Evolutionary conservation across 2,329 filamentous ascomycete genomes (phyloP).

Genomic region (Chrysoporthe puriensis): DNA sequence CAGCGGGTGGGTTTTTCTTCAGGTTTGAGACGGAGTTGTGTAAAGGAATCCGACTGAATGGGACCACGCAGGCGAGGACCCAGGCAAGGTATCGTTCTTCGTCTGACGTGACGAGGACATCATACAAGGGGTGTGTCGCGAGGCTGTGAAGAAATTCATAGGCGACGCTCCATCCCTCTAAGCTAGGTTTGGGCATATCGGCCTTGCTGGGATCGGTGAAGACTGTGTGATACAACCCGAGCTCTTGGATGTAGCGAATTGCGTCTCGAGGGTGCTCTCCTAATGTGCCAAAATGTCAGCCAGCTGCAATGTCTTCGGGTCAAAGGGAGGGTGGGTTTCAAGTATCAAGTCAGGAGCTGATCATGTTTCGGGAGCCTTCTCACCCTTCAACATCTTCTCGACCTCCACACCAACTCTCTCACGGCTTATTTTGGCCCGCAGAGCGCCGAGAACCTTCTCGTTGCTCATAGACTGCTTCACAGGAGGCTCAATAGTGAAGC

Average conservation of each 20-base stretch:
- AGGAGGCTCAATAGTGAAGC: slow-evolving; percentile 74
- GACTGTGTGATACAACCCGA: slow-evolving; percentile 72
- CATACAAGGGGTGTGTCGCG: slow-evolving; percentile 43
- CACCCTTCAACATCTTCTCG: slow-evolving; percentile 86
- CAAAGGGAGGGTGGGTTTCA: background rate
- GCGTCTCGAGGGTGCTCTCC: slow-evolving; percentile 64
- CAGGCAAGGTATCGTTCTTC: slow-evolving; percentile 75
- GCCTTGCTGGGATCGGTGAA: slow-evolving; percentile 69
- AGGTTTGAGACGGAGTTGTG: slow-evolving; percentile 47
- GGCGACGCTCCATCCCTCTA: slow-evolving; percentile 61
- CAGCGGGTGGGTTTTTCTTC: slow-evolving; percentile 52
- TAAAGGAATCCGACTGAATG: slow-evolving; percentile 63
- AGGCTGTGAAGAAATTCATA: slow-evolving; percentile 63
- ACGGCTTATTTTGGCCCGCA: slow-evolving; percentile 88
- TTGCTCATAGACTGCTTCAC: slow-evolving; percentile 78
- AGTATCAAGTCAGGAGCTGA: background rate
- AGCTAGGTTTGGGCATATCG: slow-evolving; percentile 59
- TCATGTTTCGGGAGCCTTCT: slow-evolving; percentile 1
- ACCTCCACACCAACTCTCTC: slow-evolving; percentile 87
- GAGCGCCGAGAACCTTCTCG: slow-evolving; percentile 72
- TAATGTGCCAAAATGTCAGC: slow-evolving; percentile 32
- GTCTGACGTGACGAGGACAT: slow-evolving; percentile 61
- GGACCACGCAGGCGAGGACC: slow-evolving; percentile 74
- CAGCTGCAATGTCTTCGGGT: background rate
- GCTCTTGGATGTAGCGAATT: slow-evolving; percentile 66